Evolutionary conservation across 306 rosid species (phyloP), one percentile per base, ranked within the genome.

Genomic region (Ammopiptanthus mongolicus): DNA sequence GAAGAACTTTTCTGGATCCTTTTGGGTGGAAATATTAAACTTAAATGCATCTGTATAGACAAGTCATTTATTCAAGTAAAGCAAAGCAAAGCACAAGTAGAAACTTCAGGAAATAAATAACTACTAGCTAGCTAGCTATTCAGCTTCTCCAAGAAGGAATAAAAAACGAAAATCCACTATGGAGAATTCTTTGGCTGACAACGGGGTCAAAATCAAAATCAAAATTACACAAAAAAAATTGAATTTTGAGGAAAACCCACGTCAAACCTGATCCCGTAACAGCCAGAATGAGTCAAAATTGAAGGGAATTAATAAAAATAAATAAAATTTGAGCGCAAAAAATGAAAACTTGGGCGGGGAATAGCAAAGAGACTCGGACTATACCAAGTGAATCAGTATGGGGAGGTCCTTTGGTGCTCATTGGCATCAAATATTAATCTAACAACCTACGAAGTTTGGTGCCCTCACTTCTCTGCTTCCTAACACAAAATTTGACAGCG

Each of bases 31-130:
- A 81, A 84, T 78, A 59, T 76, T 44, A 29, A 76, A 64, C 59
- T 73, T 78, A 69, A 73, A 86, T 29, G 81, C 50, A 86, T 79
- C 92, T 86, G 88, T 23, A 62, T 17, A 65, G 39, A 39, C 75
- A 57, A 82, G 11, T 22, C 52, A 60, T 46, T 51, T 71, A 36
- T 59, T 75, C 58, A 78, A 42, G 3, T 61, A 21, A 59, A 33
- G 60, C 28, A 73, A 76, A 11, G 48, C 48, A 58, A 51, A 50
- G 6, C 39, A 59, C 21, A 65, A 6, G 23, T 4, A 50, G 12
- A 67, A 41, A 39, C 51, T 46, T 52, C 37, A 41, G 60, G 1
- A 29, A 65, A 77, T 50, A 55, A 75, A 34, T 8, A n/a, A 65
- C 25, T 46, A 57, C 23, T 33, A 59, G 37, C 33, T 56, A 34